These are phyloP conservation scores for Graphilbum sp. DNA, from an alignment of 2,329 filamentous ascomycete genomes.

Conservation along the genomic window DNA sequence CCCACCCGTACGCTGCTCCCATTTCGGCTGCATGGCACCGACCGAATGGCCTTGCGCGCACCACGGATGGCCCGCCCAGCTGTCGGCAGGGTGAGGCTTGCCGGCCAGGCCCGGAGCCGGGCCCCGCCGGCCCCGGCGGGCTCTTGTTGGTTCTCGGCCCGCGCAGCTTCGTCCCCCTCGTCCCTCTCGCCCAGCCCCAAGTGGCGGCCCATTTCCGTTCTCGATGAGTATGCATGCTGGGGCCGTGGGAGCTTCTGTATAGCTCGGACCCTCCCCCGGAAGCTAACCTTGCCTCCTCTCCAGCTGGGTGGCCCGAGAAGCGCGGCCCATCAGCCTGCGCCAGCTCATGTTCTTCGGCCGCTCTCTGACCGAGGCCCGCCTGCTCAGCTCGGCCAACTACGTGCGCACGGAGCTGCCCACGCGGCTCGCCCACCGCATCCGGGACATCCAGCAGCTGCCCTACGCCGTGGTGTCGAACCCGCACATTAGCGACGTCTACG, in stretches of 20 bases:
- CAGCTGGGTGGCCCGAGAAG: slow-evolving; percentile 87
- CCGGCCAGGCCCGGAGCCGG: neutral
- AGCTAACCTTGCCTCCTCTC: neutral
- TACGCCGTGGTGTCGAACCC: slow-evolving; percentile 94
- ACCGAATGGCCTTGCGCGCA: slow-evolving; percentile 2
- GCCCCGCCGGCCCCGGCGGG: neutral
- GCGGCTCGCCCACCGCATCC: slow-evolving; percentile 77
- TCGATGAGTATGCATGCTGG: slow-evolving; percentile 51
- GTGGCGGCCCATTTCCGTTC: slow-evolving; percentile 47
- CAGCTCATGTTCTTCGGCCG: slow-evolving; percentile 96
- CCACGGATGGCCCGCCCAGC: neutral
- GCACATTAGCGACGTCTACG: slow-evolving; percentile 88
- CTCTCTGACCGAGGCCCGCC: slow-evolving; percentile 72
- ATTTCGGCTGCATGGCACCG: slow-evolving; percentile 5
- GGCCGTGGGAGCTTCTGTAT: too few relatives aligned
- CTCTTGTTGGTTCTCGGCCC: neutral
- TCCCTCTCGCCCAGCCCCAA: slow-evolving; percentile 12
- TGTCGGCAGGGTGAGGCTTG: neutral
- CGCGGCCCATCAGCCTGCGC: slow-evolving; percentile 85
- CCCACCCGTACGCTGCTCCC: too few relatives aligned
- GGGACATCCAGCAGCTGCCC: slow-evolving; percentile 91
- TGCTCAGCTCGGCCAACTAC: slow-evolving; percentile 94
- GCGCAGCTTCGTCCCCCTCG: neutral
- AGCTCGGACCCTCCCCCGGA: too few relatives aligned
- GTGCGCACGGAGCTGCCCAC: slow-evolving; percentile 88